Conservation (phyloP, 345 rosid species). For the Eutrema yunnanense region DNA sequence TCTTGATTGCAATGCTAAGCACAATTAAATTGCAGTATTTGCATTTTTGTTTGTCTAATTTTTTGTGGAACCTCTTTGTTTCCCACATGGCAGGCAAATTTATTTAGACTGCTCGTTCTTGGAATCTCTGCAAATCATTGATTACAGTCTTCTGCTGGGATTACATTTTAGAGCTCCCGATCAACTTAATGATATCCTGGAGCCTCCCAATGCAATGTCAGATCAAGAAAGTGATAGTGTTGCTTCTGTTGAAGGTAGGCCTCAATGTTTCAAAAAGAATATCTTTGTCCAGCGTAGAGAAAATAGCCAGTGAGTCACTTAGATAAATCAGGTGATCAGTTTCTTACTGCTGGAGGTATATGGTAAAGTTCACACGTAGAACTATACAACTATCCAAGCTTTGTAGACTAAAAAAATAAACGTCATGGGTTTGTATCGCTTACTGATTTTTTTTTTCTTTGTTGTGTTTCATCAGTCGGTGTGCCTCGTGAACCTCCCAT, state of each 20-base stretch:
- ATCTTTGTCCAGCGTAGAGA: background rate
- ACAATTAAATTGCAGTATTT: background rate
- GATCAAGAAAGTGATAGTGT: conserved; percentile 38
- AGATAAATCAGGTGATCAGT: background rate
- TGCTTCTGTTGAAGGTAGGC: conserved; percentile 46
- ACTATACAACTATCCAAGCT: background rate
- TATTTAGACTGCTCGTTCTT: conserved; percentile 60
- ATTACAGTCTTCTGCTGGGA: conserved; percentile 85
- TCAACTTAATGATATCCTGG: conserved; percentile 42
- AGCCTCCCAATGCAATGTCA: conserved; percentile 38
- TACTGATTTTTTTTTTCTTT: background rate
- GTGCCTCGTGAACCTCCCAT: conserved; percentile 39
- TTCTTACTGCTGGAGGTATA: background rate
- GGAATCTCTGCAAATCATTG: conserved; percentile 77
- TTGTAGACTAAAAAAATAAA: background rate
- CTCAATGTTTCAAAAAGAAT: background rate
- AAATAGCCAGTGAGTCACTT: background rate
- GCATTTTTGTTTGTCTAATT: background rate
- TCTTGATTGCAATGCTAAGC: background rate
- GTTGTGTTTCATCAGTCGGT: conserved; percentile 33
- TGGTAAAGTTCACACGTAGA: background rate
- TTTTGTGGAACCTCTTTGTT: conserved; percentile 5
- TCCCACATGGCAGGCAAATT: conserved; percentile 57
- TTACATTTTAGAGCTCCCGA: conserved; percentile 85
- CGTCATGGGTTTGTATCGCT: conserved; percentile 1